Conservation (phyloP, 2,329 filamentous ascomycete genomes). For the Emydomyces testavorans region DNA sequence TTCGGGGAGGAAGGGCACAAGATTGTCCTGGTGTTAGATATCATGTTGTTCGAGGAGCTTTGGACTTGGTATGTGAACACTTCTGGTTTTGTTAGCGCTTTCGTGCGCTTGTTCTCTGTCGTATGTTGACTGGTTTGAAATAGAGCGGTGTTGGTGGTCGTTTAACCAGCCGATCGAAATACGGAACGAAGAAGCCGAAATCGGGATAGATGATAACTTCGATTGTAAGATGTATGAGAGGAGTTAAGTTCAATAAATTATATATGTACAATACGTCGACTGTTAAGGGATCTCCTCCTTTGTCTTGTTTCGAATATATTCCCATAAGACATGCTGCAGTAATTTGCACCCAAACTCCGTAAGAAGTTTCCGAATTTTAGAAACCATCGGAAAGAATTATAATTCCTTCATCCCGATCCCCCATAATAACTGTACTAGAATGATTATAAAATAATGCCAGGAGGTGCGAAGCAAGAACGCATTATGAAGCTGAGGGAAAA, state of each 20-base stretch:
- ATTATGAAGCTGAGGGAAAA: neutral
- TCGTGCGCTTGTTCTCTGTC: neutral
- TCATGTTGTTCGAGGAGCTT: conserved; percentile 76
- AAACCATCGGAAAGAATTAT: neutral
- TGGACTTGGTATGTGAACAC: conserved; percentile 67
- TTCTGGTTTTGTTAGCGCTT: neutral
- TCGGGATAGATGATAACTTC: neutral
- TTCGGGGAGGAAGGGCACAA: conserved; percentile 84
- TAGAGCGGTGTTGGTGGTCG: conserved; percentile 85
- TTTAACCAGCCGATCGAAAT: conserved; percentile 80
- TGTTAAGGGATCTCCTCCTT: neutral
- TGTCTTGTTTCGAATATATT: neutral
- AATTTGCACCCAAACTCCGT: neutral
- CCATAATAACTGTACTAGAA: conserved; percentile 1
- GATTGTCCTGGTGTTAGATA: conserved; percentile 99
- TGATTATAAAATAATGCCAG: neutral
- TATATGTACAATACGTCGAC: neutral
- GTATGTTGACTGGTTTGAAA: conserved; percentile 21
- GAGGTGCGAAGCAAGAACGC: neutral
- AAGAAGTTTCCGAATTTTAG: neutral
- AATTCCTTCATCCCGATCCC: neutral
- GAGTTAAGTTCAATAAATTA: neutral
- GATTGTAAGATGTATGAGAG: neutral
- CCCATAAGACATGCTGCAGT: neutral
- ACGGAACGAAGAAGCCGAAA: conserved; percentile 93